Evolutionary conservation across 2,329 filamentous ascomycete species (phyloP).

Genomic region (Didymella sp.): DNA sequence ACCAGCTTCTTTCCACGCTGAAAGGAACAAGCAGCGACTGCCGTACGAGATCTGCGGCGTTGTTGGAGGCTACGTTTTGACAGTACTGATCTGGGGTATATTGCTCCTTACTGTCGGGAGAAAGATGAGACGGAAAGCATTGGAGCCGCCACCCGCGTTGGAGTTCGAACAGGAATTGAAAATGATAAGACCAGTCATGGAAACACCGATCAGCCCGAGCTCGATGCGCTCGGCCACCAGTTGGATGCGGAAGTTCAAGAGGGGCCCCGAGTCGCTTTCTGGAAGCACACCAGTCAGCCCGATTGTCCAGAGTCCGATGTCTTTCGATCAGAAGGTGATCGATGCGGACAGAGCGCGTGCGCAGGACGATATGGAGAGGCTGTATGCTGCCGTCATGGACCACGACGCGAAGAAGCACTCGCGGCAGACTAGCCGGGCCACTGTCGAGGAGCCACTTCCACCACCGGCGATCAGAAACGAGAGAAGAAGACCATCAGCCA

Average conservation of each 20-base stretch:
- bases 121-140: constrained; percentile 53
- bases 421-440: constrained; percentile 35
- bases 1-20: constrained; percentile 39
- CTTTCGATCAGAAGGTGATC: constrained; percentile 79
- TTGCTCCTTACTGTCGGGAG: constrained; percentile 58
- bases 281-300: constrained; percentile 46
- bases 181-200: constrained; percentile 27
- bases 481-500: constrained; percentile 35
- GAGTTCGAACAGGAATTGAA: constrained; percentile 64
- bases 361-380: constrained; percentile 82
- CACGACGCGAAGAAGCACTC: constrained; percentile 68
- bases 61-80: constrained; percentile 80
- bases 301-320: constrained; percentile 65
- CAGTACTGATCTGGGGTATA: constrained; percentile 74
- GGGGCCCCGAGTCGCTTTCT: constrained; percentile 38
- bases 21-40: constrained; percentile 61
- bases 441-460: constrained; percentile 27
- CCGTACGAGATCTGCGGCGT: constrained; percentile 85
- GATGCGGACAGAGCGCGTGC: constrained; percentile 76
- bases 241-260: constrained; percentile 46
- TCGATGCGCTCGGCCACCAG: constrained; percentile 41
- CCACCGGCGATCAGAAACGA: constrained; percentile 14
- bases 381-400: constrained; percentile 92
- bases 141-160: constrained; percentile 59
- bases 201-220: constrained; percentile 43